These are phyloP conservation scores for Paramecium pentaurelia DNA, from an alignment of 73 alveolate genomes.

Conservation along the genomic window DNA sequence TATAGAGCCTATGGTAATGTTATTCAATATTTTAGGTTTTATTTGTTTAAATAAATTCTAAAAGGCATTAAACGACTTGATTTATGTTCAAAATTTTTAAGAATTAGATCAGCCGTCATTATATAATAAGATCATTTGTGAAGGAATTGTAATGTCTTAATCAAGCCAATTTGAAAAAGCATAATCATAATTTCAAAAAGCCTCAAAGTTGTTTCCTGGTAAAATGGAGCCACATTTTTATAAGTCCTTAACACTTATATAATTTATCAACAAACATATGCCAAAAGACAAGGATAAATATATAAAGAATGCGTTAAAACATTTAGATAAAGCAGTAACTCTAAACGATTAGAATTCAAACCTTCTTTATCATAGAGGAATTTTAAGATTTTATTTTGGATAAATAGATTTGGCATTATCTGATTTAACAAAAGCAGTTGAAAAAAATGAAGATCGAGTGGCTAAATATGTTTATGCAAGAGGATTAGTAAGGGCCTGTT, in stretches of 20 bases:
- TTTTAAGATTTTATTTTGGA: constrained; percentile 49
- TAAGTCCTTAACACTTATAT: constrained; percentile 39
- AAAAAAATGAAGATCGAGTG: constrained; percentile 10
- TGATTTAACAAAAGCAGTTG: constrained; percentile 16
- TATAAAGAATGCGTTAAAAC: constrained; percentile 54
- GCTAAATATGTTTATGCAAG: constrained; percentile 52
- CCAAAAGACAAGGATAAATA: constrained; percentile 27
- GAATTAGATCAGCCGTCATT: constrained; percentile 59
- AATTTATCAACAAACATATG: constrained; percentile 10
- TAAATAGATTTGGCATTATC: constrained; percentile 42
- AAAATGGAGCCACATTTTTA: constrained; percentile 48
- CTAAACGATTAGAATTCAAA: constrained; percentile 44
- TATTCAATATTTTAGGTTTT: background rate
- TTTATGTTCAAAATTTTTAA: constrained; percentile 50
- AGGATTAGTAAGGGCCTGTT: constrained; percentile 60
- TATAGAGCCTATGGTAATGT: constrained; percentile 77
- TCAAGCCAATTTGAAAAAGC: constrained; percentile 35
- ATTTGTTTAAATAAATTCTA: constrained; percentile 68
- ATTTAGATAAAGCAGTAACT: constrained; percentile 56
- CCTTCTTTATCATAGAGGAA: constrained; percentile 51
- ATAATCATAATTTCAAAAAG: constrained; percentile 40
- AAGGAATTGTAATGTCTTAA: constrained; percentile 53
- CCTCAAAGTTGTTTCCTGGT: constrained; percentile 46
- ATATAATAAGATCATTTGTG: constrained; percentile 65
- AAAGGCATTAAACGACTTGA: constrained; percentile 70